phyloP scores from a whole-genome alignment of 805 yeast species.

The Yueomyces sp. region DNA sequence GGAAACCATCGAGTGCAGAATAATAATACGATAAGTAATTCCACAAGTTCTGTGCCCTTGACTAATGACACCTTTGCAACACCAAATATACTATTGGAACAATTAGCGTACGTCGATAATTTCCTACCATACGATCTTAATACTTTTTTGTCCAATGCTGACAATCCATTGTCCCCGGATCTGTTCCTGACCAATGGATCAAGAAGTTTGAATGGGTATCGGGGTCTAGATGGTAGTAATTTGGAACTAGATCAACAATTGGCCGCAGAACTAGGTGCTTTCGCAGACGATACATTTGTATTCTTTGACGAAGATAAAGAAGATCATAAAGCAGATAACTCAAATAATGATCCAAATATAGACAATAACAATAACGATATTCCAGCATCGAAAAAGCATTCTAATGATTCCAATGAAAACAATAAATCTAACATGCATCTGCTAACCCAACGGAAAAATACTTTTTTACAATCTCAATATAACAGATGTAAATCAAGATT shows the following conservation, averaged over 20 bases:
- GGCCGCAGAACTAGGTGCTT: constrained; percentile 60
- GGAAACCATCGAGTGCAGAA: too few species aligned
- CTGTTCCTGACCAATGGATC: not conserved
- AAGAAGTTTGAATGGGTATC: not conserved
- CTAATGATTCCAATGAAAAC: constrained; percentile 1
- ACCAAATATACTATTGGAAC: constrained; percentile 46
- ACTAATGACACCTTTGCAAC: not conserved
- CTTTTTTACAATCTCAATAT: constrained; percentile 21
- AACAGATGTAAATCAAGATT: constrained; percentile 20
- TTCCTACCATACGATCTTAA: constrained; percentile 42
- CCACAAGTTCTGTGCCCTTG: too few species aligned
- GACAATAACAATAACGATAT: not conserved
- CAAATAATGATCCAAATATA: constrained; percentile 1
- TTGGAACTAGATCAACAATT: constrained; percentile 34
- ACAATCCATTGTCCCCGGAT: not conserved
- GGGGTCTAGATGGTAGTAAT: constrained; percentile 1
- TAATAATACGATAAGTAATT: too few species aligned
- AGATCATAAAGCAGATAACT: constrained; percentile 2
- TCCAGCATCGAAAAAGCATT: not conserved
- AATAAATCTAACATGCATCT: constrained; percentile 10
- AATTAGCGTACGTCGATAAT: constrained; percentile 67
- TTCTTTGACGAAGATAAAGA: constrained; percentile 62
- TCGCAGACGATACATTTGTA: constrained; percentile 69
- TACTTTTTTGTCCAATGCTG: constrained; percentile 11
- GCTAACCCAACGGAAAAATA: constrained; percentile 18